Evolutionary conservation across 2,329 filamentous ascomycete genomes (phyloP).

Genomic region (Aspergillus hiratsukae): DNA sequence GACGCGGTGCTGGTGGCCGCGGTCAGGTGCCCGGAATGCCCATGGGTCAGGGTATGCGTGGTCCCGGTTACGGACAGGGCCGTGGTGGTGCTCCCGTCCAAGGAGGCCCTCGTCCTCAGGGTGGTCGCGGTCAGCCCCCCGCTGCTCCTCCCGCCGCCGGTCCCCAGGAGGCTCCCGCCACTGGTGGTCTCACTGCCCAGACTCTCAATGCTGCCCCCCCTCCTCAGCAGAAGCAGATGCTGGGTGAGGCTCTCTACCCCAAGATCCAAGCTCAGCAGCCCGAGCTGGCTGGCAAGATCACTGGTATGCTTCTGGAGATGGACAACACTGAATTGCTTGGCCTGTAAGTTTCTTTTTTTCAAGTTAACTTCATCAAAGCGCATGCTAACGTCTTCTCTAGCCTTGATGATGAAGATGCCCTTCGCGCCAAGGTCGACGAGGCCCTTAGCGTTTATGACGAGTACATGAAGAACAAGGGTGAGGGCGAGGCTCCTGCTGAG

Average conservation of each 20-base stretch:
- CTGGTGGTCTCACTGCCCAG: constrained; percentile 46
- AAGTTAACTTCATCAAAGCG: not conserved
- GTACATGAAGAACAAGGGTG: constrained; percentile 83
- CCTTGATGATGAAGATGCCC: constrained; percentile 81
- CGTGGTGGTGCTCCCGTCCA: constrained; percentile 42
- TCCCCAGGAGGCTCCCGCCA: constrained; percentile 32
- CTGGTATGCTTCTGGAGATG: constrained; percentile 99
- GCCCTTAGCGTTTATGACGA: constrained; percentile 96
- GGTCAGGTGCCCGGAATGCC: constrained; percentile 67
- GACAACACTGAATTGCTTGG: constrained; percentile 91
- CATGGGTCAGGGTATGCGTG: constrained; percentile 54
- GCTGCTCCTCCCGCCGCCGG: constrained; percentile 31
- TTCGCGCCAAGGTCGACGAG: constrained; percentile 95
- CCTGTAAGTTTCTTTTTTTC: constrained; percentile 64
- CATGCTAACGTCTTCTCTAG: constrained; percentile 43
- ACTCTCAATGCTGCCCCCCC: constrained; percentile 53
- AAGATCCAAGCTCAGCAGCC: constrained; percentile 96
- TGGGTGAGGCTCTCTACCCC: constrained; percentile 95
- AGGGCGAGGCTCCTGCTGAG: constrained; percentile 39
- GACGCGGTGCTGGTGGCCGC: constrained; percentile 64
- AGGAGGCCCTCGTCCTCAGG: constrained; percentile 36
- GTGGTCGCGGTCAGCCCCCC: constrained; percentile 39
- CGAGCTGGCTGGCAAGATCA: constrained; percentile 97
- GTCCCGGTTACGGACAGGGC: constrained; percentile 42
- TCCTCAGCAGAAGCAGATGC: constrained; percentile 94